These are phyloP conservation scores for Favolaschia claudopus DNA, from an alignment of 768 basidiomycete species.

Conservation along the genomic window DNA sequence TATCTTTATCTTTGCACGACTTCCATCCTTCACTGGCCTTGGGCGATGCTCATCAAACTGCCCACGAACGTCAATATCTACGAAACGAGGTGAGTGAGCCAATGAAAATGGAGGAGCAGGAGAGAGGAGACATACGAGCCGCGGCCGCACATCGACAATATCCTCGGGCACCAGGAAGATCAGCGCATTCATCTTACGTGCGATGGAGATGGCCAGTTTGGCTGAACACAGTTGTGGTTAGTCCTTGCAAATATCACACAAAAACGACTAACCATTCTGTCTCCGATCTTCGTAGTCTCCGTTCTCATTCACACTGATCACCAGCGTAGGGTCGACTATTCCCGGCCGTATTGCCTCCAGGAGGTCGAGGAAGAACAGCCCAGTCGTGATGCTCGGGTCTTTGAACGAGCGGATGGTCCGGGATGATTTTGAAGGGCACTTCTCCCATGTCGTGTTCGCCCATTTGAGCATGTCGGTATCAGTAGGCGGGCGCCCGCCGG, in stretches of 20 bases:
- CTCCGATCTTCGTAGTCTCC: conserved; percentile 88
- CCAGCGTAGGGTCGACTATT: conserved; percentile 89
- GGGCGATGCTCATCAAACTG: conserved; percentile 83
- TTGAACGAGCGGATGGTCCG: conserved; percentile 90
- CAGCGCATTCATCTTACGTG: conserved; percentile 95
- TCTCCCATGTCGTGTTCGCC: conserved; percentile 95
- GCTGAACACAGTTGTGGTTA: too few species aligned
- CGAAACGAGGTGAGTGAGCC: background rate
- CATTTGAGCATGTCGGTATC: conserved; percentile 96
- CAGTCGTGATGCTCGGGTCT: conserved; percentile 88
- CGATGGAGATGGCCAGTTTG: conserved; percentile 97
- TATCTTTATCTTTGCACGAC: too few species aligned
- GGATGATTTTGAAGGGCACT: conserved; percentile 75
- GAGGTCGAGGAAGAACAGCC: conserved; percentile 91
- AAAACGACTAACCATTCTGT: conserved; percentile 78
- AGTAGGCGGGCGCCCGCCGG: conserved; percentile 81
- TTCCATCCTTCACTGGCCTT: conserved; percentile 30
- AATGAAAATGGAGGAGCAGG: background rate
- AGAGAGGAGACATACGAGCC: conserved; percentile 66
- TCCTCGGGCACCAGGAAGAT: conserved; percentile 98
- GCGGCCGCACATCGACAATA: conserved; percentile 92
- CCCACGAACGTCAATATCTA: conserved; percentile 96
- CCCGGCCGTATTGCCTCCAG: conserved; percentile 92
- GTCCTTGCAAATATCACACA: background rate
- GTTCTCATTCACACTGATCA: conserved; percentile 64